Percentiles rank a stretch among this genome's conserved stretches.
Conservation (phyloP, 2,329 filamentous ascomycete species). For the Ophiocordyceps polyrhachis-furcata region DNA sequence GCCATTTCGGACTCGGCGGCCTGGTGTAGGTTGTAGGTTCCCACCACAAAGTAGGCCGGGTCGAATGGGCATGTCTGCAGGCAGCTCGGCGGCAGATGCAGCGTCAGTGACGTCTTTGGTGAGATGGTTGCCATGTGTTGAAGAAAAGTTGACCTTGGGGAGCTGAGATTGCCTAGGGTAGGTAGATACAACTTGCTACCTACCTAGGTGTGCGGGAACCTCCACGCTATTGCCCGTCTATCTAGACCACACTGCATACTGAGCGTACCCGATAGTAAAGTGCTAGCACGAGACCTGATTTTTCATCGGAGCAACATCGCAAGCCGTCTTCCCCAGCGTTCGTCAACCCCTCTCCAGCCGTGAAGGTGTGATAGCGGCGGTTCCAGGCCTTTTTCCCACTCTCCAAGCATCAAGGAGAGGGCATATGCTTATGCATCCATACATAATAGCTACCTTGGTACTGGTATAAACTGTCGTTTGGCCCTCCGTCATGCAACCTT, state of each 20-base stretch:
- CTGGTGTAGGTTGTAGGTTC: slow-evolving; percentile 54
- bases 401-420: too few relatives aligned
- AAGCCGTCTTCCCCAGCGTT: too few relatives aligned
- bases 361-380: too few relatives aligned
- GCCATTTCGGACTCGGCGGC: slow-evolving; percentile 14
- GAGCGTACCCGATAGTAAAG: background rate
- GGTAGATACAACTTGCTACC: too few relatives aligned
- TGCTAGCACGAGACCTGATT: background rate
- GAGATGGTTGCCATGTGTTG: slow-evolving; percentile 8
- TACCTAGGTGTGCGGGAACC: background rate
- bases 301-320: too few relatives aligned
- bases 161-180: background rate
- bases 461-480: background rate
- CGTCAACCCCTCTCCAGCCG: too few relatives aligned
- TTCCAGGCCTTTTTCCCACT: too few relatives aligned
- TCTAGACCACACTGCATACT: background rate
- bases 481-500: background rate
- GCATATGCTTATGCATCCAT: too few relatives aligned
- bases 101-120: slow-evolving; percentile 28
- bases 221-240: background rate
- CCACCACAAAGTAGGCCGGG: slow-evolving; percentile 53
- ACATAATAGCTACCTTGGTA: too few relatives aligned
- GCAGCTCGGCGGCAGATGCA: slow-evolving; percentile 58
- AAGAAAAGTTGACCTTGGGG: background rate
- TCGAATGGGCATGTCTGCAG: slow-evolving; percentile 51